A percentile compares a stretch with the other conserved stretches of the same genome.
These are phyloP conservation scores for Barnettozyma salicaria DNA, from an alignment of 805 yeast species.

Conservation along the genomic window DNA sequence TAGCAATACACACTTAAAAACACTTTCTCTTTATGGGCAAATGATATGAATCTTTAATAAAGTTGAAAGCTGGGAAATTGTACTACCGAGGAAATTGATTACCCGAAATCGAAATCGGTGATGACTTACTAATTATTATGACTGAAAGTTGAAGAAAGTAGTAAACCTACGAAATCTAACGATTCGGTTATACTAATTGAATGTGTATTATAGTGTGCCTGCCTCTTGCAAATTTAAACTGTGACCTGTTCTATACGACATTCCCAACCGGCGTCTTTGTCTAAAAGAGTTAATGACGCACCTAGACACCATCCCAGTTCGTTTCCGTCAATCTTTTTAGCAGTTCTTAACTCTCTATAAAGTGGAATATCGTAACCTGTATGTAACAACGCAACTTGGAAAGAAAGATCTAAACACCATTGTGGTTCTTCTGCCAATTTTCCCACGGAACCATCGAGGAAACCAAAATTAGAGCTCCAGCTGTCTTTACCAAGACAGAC, in stretches of 20 bases:
- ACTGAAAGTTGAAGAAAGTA: too few relatives aligned
- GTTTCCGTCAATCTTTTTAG: slow-evolving; percentile 79
- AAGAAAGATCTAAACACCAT: slow-evolving; percentile 91
- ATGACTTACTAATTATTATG: too few relatives aligned
- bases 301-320: slow-evolving; percentile 99
- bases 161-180: too few relatives aligned
- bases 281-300: slow-evolving; percentile 88
- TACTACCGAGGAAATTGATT: too few relatives aligned
- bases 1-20: too few relatives aligned
- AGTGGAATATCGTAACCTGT: slow-evolving; percentile 96
- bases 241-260: slow-evolving; percentile 35
- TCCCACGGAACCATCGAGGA: slow-evolving; percentile 61
- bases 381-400: slow-evolving; percentile 84
- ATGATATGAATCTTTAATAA: too few relatives aligned
- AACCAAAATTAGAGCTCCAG: slow-evolving; percentile 63
- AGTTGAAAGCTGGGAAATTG: too few relatives aligned
- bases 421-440: slow-evolving; percentile 74
- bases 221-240: not conserved
- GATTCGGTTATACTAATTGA: too few relatives aligned
- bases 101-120: too few relatives aligned
- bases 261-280: slow-evolving; percentile 56
- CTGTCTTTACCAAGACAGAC: slow-evolving; percentile 80
- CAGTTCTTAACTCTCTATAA: slow-evolving; percentile 84
- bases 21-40: too few relatives aligned
- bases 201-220: too few relatives aligned